Conservation (phyloP, 225 moss, liverwort and hornwort genomes). For the Rhytidiadelphus loreus region DNA sequence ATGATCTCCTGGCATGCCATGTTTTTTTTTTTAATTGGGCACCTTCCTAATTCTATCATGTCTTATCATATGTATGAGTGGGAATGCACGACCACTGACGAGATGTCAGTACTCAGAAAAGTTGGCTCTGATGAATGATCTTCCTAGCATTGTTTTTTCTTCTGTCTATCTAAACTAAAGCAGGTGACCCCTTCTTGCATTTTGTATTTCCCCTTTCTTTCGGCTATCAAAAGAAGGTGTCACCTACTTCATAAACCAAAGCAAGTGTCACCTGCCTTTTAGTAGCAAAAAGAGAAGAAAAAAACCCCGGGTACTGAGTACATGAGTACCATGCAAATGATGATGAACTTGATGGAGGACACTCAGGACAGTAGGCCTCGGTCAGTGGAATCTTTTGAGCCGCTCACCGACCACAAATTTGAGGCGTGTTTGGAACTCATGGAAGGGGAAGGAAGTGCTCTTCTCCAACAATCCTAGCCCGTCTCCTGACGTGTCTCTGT, state of each 20-base stretch:
- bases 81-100: background rate
- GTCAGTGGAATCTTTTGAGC: conserved; percentile 53
- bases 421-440: conserved; percentile 84
- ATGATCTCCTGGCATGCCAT: background rate
- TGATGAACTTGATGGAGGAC: background rate
- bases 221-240: background rate
- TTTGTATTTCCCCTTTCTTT: background rate
- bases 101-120: background rate
- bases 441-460: conserved; percentile 57
- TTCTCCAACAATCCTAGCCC: conserved; percentile 68
- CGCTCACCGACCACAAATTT: conserved; percentile 81
- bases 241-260: background rate
- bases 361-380: too few species aligned
- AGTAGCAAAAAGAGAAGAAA: background rate
- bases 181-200: background rate
- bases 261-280: background rate
- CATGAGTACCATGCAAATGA: background rate
- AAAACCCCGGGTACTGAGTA: background rate
- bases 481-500: conserved; percentile 52
- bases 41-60: background rate
- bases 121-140: background rate
- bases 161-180: background rate
- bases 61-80: background rate
- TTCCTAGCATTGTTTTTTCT: background rate
- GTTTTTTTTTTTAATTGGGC: background rate